Evolutionary conservation across 1,284 basidiomycete genomes (phyloP).

Genomic region (Amylostereum areolatum): DNA sequence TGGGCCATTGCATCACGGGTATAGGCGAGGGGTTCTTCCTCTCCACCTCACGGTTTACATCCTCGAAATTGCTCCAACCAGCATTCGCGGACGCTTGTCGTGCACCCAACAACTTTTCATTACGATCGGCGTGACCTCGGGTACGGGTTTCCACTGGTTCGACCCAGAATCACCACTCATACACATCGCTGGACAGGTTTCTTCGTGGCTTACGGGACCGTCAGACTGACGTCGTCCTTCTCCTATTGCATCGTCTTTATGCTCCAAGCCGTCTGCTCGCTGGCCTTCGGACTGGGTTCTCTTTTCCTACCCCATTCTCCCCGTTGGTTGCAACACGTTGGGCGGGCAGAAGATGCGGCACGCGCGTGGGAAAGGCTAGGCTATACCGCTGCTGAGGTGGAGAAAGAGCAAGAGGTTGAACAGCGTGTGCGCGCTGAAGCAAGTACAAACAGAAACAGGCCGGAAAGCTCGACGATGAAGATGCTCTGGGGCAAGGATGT

Average conservation of each 20-base stretch:
- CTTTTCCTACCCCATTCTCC: conserved; percentile 48
- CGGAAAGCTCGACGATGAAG: conserved; percentile 11
- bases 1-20: conserved; percentile 42
- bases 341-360: conserved; percentile 34
- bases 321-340: conserved; percentile 42
- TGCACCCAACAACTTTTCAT: conserved; percentile 39
- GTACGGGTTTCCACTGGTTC: conserved; percentile 11
- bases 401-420: conserved; percentile 23
- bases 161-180: neutral
- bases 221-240: conserved; percentile 29
- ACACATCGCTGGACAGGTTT: conserved; percentile 28
- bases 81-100: conserved; percentile 35
- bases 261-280: conserved; percentile 33
- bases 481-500: conserved; percentile 25
- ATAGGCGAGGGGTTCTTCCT: conserved; percentile 44
- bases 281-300: conserved; percentile 36
- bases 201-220: conserved; percentile 44
- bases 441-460: neutral
- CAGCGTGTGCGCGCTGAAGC: conserved; percentile 17
- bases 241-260: conserved; percentile 45
- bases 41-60: conserved; percentile 40
- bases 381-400: conserved; percentile 21
- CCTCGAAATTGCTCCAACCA: conserved; percentile 37
- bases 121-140: conserved; percentile 36
- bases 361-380: conserved; percentile 24